These are phyloP conservation scores for Cryptococcus hybrid DNA, from an alignment of 1,284 basidiomycete species.

Conservation along the genomic window DNA sequence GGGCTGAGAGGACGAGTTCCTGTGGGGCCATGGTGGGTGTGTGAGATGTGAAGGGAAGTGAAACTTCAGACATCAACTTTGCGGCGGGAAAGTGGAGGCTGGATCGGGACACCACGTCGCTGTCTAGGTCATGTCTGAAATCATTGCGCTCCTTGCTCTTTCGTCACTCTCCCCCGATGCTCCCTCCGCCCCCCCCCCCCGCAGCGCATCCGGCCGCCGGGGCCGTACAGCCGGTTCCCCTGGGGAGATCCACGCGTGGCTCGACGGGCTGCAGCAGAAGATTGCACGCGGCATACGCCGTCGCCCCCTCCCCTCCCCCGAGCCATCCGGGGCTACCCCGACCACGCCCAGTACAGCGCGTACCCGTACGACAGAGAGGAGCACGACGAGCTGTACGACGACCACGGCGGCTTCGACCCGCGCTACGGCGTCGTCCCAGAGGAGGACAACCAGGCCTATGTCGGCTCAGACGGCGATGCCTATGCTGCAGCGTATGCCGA, in stretches of 20 bases:
- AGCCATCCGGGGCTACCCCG: no score
- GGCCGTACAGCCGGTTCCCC: slow-evolving; percentile 28
- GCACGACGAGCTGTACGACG: neutral
- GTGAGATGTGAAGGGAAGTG: no score
- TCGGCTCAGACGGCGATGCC: slow-evolving; percentile 14
- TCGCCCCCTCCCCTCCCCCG: neutral
- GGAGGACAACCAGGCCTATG: slow-evolving; percentile 12
- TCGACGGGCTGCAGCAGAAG: neutral
- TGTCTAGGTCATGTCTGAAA: no score
- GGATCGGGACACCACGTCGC: no score
- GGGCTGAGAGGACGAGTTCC: slow-evolving; percentile 43
- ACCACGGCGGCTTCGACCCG: neutral
- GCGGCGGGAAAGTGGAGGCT: no score
- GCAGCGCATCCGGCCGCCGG: slow-evolving; percentile 6
- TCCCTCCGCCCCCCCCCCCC: no score
- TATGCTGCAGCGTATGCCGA: slow-evolving; percentile 10
- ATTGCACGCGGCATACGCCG: slow-evolving; percentile 2
- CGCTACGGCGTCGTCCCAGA: neutral
- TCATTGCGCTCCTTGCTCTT: no score
- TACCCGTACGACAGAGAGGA: neutral
- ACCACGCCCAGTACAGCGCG: neutral
- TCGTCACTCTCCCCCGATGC: no score
- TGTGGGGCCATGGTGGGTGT: slow-evolving; percentile 10
- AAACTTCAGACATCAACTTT: no score
- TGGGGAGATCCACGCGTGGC: slow-evolving; percentile 26